These are phyloP conservation scores for Aspergillus homomorphus DNA, from an alignment of 495 filamentous ascomycete genomes.

Conservation along the genomic window DNA sequence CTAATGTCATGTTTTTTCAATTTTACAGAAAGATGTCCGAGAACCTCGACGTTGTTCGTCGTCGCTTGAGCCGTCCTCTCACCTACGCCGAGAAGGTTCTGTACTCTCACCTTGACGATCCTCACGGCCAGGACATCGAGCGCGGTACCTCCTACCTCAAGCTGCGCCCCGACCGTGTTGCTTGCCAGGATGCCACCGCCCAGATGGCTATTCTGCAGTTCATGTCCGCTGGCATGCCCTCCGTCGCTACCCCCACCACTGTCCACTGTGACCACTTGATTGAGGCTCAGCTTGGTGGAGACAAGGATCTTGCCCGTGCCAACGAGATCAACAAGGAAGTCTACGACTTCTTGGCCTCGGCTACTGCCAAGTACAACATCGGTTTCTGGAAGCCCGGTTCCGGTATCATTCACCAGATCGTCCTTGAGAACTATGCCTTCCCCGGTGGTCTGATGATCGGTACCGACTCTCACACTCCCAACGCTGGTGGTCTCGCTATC, in stretches of 20 bases:
- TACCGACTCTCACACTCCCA: conserved; percentile 98
- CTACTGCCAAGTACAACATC: conserved; percentile 99
- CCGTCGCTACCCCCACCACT: conserved; percentile 90
- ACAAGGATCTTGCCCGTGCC: conserved; percentile 90
- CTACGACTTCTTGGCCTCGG: conserved; percentile 92
- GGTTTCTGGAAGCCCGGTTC: conserved; percentile 99
- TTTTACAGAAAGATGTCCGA: conserved; percentile 92
- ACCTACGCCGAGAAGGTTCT: conserved; percentile 98
- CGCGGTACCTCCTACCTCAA: conserved; percentile 93
- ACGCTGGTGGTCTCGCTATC: conserved; percentile 96
- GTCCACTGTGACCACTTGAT: conserved; percentile 99
- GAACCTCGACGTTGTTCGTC: conserved; percentile 87
- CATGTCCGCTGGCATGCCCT: conserved; percentile 96
- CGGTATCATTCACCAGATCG: conserved; percentile 99
- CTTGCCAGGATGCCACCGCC: conserved; percentile 98
- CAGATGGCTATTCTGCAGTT: conserved; percentile 99
- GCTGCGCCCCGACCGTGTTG: conserved; percentile 94
- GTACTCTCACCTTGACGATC: conserved; percentile 98
- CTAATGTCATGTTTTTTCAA: conserved; percentile 32
- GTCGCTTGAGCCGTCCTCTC: conserved; percentile 84
- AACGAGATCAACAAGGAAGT: conserved; percentile 98
- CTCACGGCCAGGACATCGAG: conserved; percentile 92
- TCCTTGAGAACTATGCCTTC: conserved; percentile 99
- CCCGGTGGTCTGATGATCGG: conserved; percentile 97
- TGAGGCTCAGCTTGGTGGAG: conserved; percentile 92